Evolutionary conservation across 2,329 filamentous ascomycete genomes (phyloP).

Genomic region (Ceratocystis variospora): DNA sequence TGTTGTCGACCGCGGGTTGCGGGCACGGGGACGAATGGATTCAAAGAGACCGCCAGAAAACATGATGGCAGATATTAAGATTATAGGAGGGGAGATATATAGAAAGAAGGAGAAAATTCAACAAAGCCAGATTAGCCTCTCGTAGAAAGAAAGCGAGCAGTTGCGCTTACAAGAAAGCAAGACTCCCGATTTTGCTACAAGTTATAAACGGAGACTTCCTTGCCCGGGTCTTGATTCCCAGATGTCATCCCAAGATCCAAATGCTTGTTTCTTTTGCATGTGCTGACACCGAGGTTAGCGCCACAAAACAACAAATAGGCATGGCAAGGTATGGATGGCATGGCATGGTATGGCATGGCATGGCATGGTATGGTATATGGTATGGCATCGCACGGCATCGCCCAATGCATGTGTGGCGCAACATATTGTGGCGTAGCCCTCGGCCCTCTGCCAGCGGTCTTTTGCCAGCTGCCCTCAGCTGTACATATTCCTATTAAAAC

Average conservation of each 20-base stretch:
- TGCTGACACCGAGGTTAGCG: slow-evolving; percentile 18
- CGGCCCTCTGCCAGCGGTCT: too few species aligned
- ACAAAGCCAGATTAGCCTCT: neutral
- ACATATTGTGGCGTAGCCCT: neutral
- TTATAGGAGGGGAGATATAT: too few species aligned
- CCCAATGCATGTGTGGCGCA: neutral
- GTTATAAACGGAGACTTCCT: neutral
- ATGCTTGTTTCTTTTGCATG: slow-evolving; percentile 12
- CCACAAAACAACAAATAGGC: neutral
- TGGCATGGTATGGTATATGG: too few species aligned
- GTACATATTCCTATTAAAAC: neutral
- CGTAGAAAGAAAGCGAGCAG: neutral
- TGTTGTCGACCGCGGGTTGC: slow-evolving; percentile 48
- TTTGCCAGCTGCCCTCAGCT: slow-evolving; percentile 3
- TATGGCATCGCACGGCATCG: neutral
- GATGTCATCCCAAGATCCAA: neutral
- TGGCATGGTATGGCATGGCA: too few species aligned
- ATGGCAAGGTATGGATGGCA: too few species aligned
- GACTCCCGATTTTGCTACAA: neutral
- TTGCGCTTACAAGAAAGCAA: neutral
- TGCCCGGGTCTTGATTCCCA: neutral
- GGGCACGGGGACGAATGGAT: slow-evolving; percentile 22
- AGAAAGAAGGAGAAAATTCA: neutral
- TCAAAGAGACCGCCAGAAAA: slow-evolving; percentile 17
- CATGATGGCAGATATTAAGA: slow-evolving; percentile 9